These are phyloP conservation scores for Cocos nucifera DNA, from an alignment of 176 grass and related monocot genomes.

Conservation along the genomic window DNA sequence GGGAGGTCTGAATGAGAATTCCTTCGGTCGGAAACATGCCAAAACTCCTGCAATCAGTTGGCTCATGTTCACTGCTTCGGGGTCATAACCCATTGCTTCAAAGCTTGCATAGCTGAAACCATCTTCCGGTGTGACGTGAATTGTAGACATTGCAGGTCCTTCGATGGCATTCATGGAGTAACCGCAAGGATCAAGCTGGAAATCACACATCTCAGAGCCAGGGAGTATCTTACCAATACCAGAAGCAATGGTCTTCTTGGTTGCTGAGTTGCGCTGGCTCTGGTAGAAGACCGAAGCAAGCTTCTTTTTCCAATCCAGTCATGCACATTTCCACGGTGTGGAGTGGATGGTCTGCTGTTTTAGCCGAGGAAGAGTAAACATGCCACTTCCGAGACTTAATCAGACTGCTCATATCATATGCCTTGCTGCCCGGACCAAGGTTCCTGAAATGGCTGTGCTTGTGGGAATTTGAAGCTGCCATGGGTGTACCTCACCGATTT, in stretches of 20 bases:
- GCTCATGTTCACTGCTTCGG: no score
- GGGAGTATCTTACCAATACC: neutral
- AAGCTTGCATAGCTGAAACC: conserved; percentile 12
- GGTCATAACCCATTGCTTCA: neutral
- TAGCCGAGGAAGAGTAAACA: neutral
- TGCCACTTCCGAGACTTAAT: neutral
- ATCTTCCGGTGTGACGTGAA: conserved; percentile 8
- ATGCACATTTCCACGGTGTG: conserved; percentile 4
- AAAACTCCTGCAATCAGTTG: no score
- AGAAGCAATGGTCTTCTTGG: neutral
- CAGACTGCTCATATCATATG: neutral
- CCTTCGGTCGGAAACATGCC: no score
- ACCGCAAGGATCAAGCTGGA: conserved; percentile 1
- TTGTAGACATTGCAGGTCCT: neutral
- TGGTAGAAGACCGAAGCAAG: neutral
- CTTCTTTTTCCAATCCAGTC: neutral
- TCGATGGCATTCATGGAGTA: neutral
- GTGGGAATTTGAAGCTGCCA: neutral
- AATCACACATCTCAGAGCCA: neutral
- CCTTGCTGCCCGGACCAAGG: neutral
- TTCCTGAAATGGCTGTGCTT: neutral
- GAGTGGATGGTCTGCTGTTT: no score
- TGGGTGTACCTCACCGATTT: neutral
- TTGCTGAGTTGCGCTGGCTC: neutral
- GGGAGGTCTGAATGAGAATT: no score